Percentiles rank a stretch among this genome's conserved stretches.
Conservation (phyloP, 768 basidiomycete genomes). For the Tylopilus felleus region DNA sequence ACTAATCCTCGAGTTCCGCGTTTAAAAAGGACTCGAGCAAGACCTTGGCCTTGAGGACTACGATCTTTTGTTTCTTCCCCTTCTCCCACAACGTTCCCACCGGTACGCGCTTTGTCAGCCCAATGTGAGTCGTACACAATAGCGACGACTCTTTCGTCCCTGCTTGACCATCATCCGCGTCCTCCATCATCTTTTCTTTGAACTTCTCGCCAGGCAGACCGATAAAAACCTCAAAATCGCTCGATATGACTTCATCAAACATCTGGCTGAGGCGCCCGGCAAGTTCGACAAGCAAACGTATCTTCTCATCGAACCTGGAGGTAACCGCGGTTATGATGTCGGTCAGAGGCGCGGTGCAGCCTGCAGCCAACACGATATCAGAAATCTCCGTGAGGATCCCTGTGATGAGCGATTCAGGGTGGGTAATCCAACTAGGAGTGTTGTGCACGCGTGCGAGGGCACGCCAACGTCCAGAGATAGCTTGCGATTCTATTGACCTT, state of each 20-base stretch:
- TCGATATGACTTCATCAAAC: conserved; percentile 5
- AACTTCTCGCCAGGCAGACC: conserved; percentile 3
- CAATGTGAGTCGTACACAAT: conserved; percentile 10
- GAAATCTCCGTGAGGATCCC: conserved; percentile 1
- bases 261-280: conserved; percentile 6
- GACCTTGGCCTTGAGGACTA: conserved; percentile 9
- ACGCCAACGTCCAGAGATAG: conserved; percentile 13
- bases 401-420: neutral
- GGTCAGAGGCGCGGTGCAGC: conserved; percentile 3
- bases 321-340: neutral
- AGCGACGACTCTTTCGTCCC: neutral
- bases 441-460: conserved; percentile 3
- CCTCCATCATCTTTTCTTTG: conserved; percentile 3
- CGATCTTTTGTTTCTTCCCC: conserved; percentile 2
- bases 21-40: conserved; percentile 6
- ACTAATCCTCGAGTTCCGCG: neutral
- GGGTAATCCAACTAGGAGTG: neutral
- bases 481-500: conserved; percentile 9
- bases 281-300: conserved; percentile 7
- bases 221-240: conserved; percentile 9
- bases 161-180: neutral
- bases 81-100: conserved; percentile 9
- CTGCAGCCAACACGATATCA: conserved; percentile 5
- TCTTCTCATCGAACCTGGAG: conserved; percentile 3
- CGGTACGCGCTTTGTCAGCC: conserved; percentile 7